A percentile compares a stretch with the other conserved stretches of the same genome.
These are phyloP conservation scores for Entrophospora sp. DNA, from an alignment of 192 early-diverging fungal genomes.

Conservation along the genomic window DNA sequence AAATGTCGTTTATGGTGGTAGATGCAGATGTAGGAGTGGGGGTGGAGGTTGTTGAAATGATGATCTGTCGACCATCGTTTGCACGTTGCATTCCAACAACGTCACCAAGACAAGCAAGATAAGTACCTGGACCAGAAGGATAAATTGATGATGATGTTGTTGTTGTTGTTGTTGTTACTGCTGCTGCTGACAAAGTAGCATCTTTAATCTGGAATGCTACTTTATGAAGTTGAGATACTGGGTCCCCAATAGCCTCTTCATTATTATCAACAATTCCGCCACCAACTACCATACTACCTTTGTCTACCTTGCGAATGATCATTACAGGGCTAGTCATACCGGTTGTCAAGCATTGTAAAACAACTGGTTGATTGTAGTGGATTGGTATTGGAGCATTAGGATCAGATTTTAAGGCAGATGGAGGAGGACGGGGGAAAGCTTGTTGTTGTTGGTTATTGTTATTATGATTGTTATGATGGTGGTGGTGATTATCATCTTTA, in stretches of 20 bases:
- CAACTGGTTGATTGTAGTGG: slow-evolving; percentile 80
- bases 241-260: slow-evolving; percentile 61
- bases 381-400: slow-evolving; percentile 56
- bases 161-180: slow-evolving; percentile 20
- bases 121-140: slow-evolving; percentile 38
- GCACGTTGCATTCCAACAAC: slow-evolving; percentile 65
- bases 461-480: slow-evolving; percentile 32
- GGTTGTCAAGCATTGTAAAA: slow-evolving; percentile 80
- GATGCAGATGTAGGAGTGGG: slow-evolving; percentile 18
- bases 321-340: slow-evolving; percentile 74
- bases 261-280: slow-evolving; percentile 40
- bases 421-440: slow-evolving; percentile 75
- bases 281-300: slow-evolving; percentile 67
- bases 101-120: slow-evolving; percentile 67
- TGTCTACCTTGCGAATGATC: slow-evolving; percentile 79
- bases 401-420: slow-evolving; percentile 60
- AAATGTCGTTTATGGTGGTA: slow-evolving; percentile 26
- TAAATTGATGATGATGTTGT: slow-evolving; percentile 32
- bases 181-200: slow-evolving; percentile 7
- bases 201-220: slow-evolving; percentile 75
- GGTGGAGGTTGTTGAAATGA: slow-evolving; percentile 17
- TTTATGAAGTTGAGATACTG: slow-evolving; percentile 85
- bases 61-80: slow-evolving; percentile 41
- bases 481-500: slow-evolving; percentile 44
- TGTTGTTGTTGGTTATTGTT: no score